A percentile compares a stretch with the other conserved stretches of the same genome.
Evolutionary conservation across 179 eudicot genomes (phyloP).

Genomic region (Drosera spatulata): DNA sequence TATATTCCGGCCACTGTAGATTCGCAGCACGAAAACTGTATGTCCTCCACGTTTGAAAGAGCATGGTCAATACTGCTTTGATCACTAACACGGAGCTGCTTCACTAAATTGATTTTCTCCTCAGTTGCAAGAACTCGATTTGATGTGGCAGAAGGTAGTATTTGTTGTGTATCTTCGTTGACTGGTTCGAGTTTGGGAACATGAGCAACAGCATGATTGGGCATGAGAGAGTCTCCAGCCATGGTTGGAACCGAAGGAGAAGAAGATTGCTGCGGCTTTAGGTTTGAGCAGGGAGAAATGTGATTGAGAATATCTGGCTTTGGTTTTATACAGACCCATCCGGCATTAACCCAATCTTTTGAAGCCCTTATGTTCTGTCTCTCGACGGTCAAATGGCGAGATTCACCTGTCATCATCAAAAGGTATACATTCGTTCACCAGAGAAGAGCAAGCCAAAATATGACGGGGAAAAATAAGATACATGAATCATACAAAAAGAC

Average conservation of each 20-base stretch:
- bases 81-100: slow-evolving; percentile 3
- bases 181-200: slow-evolving; percentile 13
- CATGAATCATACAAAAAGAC: not conserved
- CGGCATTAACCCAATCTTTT: slow-evolving; percentile 38
- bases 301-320: slow-evolving; percentile 21
- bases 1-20: slow-evolving; percentile 1
- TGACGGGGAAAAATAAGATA: not conserved
- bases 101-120: not conserved
- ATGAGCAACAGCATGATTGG: slow-evolving; percentile 8
- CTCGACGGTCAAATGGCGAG: slow-evolving; percentile 12
- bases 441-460: no score
- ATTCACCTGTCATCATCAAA: slow-evolving; percentile 25
- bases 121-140: slow-evolving; percentile 1
- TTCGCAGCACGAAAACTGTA: not conserved
- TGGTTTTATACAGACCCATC: slow-evolving; percentile 30
- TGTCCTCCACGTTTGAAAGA: not conserved
- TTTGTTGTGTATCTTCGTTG: slow-evolving; percentile 5
- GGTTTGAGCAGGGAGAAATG: slow-evolving; percentile 14
- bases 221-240: not conserved
- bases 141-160: not conserved
- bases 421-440: not conserved
- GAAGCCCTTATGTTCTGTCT: slow-evolving; percentile 21
- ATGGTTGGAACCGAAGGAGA: slow-evolving; percentile 1
- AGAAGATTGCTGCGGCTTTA: not conserved
- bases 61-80: not conserved